Evolutionary conservation across 2,329 filamentous ascomycete species (phyloP), one percentile per base, ranked within the genome.

Genomic region (Ophiostoma sp.): DNA sequence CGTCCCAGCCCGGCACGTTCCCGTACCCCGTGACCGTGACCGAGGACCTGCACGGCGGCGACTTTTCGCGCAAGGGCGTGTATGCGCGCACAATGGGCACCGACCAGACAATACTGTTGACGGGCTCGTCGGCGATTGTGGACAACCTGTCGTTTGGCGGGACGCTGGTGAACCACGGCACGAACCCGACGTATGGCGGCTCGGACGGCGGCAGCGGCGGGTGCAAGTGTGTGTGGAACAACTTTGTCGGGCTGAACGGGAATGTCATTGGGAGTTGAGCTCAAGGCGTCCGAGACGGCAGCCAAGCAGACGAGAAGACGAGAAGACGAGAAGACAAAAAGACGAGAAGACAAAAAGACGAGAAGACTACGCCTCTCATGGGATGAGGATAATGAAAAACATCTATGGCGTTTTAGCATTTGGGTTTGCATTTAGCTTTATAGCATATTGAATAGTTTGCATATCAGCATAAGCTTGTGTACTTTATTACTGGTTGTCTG

Each of bases 171-270:
- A 90, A 90, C 75, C 77, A 79, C 31, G 78, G 77, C 1, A 75
- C 76, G 0, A 80, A 87, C 72, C 74, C 78, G 13, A 82, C 79
- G 35, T 79, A 85, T 71, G 88, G 88, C 1, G 88, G 87, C 0
- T 84, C 86, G 73, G 87, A 90, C 76, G 88, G 88, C 31, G 88
- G 87, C 52, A 84, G 81, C 0, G 87, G 87, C 20, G 88, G 88
- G 1, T 90, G 87, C 75, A 82, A 79, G 77, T 90, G 87, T 76
- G 80, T 83, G 74, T 90, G 87, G 85, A 80, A 82, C 70, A 90
- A 90, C 72, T 87, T 80, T 74, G 72, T 80, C 41, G 74, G 72
- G 15, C 44, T 68, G 17, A 73, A 74, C 27, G 74, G 74, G n/a
- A 73, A 73, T 31, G n/a, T 41, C 17, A 23, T 65, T 1, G 62